These are phyloP conservation scores for Cephalotrichum gorgonifer DNA, from an alignment of 2,329 filamentous ascomycete genomes.

Conservation along the genomic window DNA sequence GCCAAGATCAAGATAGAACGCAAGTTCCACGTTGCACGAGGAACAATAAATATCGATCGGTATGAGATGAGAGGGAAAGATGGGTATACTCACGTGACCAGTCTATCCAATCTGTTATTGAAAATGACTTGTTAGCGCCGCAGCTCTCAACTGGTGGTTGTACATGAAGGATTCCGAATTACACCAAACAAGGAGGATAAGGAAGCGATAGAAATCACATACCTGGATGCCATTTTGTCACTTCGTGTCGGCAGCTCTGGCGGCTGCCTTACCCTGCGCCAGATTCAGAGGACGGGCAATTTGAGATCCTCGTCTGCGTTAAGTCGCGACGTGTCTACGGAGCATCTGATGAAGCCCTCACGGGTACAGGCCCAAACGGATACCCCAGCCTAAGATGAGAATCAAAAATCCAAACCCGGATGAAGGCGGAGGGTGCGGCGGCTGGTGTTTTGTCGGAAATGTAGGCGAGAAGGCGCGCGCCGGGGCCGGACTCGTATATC, in stretches of 20 bases:
- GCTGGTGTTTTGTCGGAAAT: neutral
- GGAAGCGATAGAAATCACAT: conserved; percentile 11
- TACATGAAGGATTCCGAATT: neutral
- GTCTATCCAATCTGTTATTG: conserved; percentile 58
- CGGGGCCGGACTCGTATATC: neutral
- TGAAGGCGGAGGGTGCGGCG: neutral
- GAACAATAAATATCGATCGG: no score
- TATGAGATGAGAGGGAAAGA: conserved; percentile 1
- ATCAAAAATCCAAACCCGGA: neutral
- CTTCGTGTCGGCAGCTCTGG: conserved; percentile 11
- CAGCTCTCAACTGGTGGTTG: neutral
- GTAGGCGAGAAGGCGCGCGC: neutral
- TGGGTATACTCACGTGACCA: conserved; percentile 74
- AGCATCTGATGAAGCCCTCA: neutral
- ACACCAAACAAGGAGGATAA: neutral
- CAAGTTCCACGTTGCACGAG: neutral
- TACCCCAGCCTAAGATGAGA: neutral
- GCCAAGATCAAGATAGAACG: neutral
- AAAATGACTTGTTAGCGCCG: neutral
- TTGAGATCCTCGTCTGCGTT: neutral
- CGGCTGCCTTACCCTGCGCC: conserved; percentile 1
- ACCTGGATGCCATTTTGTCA: conserved; percentile 48
- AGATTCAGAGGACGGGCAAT: neutral
- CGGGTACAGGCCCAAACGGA: neutral
- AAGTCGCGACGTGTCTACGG: neutral